phyloP scores from a whole-genome alignment of 495 filamentous ascomycete genomes.

The Penicillium lividum region DNA sequence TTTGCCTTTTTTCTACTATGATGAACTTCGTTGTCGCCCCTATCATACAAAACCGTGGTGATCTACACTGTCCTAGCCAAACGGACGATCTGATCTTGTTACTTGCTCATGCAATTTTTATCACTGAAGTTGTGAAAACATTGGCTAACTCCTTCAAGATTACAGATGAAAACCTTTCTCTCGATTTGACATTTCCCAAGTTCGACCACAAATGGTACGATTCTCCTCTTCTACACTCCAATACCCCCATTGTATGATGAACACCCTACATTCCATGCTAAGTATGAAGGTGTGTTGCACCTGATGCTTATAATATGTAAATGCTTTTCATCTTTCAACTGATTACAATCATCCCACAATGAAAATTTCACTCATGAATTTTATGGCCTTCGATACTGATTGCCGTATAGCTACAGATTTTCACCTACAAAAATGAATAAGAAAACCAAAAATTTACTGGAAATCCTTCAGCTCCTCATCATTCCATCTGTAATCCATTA shows the following conservation, averaged over 20 bases:
- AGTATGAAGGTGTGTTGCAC: slow-evolving; percentile 68
- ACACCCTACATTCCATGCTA: slow-evolving; percentile 83
- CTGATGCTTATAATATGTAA: slow-evolving; percentile 73
- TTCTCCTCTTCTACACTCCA: not conserved
- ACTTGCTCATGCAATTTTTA: slow-evolving; percentile 19
- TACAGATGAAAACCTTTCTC: slow-evolving; percentile 3
- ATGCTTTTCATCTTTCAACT: slow-evolving; percentile 98
- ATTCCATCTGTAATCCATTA: slow-evolving; percentile 67
- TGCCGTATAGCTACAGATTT: slow-evolving; percentile 28
- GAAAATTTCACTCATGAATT: slow-evolving; percentile 22
- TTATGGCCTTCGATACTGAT: slow-evolving; percentile 36
- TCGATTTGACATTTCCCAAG: too few relatives aligned
- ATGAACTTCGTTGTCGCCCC: slow-evolving; percentile 92
- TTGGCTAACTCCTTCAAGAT: slow-evolving; percentile 37
- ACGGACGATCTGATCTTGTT: slow-evolving; percentile 73
- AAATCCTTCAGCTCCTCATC: slow-evolving; percentile 62
- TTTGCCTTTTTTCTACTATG: slow-evolving; percentile 49
- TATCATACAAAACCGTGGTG: slow-evolving; percentile 85
- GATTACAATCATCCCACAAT: slow-evolving; percentile 46
- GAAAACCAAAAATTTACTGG: slow-evolving; percentile 42
- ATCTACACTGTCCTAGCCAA: slow-evolving; percentile 88
- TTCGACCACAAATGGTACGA: slow-evolving; percentile 11
- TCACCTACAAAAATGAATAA: slow-evolving; percentile 9
- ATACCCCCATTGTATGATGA: slow-evolving; percentile 59
- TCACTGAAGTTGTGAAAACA: slow-evolving; percentile 16